Evolutionary conservation across 2,329 filamentous ascomycete species (phyloP).

Genomic region (Gaeumannomyces sp.): DNA sequence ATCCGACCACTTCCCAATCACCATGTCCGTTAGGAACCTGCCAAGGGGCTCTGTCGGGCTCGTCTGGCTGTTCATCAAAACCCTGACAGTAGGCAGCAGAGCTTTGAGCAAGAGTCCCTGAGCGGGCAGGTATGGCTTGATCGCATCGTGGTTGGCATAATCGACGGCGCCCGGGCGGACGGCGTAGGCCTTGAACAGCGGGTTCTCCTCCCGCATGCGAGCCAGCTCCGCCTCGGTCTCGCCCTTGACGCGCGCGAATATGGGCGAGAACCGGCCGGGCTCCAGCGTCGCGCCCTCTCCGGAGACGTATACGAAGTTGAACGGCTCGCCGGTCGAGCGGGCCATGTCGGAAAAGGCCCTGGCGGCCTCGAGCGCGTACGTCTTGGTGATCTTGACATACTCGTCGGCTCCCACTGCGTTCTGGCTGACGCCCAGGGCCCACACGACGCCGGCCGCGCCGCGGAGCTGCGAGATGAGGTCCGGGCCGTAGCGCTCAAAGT

Average conservation of each 20-base stretch:
- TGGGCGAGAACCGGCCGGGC: constrained; percentile 47
- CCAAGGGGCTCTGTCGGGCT: constrained; percentile 41
- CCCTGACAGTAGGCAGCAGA: constrained; percentile 23
- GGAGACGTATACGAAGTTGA: constrained; percentile 68
- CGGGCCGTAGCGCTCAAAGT: constrained; percentile 56
- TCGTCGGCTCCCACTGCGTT: constrained; percentile 51
- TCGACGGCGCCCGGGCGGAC: constrained; percentile 58
- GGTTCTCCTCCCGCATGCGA: constrained; percentile 37
- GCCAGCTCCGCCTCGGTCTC: constrained; percentile 56
- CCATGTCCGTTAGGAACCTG: constrained; percentile 36
- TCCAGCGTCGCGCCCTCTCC: constrained; percentile 53
- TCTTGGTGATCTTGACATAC: constrained; percentile 62
- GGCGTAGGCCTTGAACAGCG: constrained; percentile 46
- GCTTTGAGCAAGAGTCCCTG: constrained; percentile 16
- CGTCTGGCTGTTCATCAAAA: constrained; percentile 18
- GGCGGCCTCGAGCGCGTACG: constrained; percentile 59
- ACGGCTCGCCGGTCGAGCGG: constrained; percentile 32
- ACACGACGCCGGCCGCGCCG: constrained; percentile 63
- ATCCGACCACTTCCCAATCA: constrained; percentile 32
- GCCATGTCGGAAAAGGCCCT: constrained; percentile 40
- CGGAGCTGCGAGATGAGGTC: constrained; percentile 52
- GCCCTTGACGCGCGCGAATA: constrained; percentile 62
- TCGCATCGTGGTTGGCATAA: constrained; percentile 29
- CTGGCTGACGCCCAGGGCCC: constrained; percentile 65
- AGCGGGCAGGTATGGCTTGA: constrained; percentile 35